Evolutionary conservation across 2,329 filamentous ascomycete genomes (phyloP).

Genomic region (Colletotrichum sp.): DNA sequence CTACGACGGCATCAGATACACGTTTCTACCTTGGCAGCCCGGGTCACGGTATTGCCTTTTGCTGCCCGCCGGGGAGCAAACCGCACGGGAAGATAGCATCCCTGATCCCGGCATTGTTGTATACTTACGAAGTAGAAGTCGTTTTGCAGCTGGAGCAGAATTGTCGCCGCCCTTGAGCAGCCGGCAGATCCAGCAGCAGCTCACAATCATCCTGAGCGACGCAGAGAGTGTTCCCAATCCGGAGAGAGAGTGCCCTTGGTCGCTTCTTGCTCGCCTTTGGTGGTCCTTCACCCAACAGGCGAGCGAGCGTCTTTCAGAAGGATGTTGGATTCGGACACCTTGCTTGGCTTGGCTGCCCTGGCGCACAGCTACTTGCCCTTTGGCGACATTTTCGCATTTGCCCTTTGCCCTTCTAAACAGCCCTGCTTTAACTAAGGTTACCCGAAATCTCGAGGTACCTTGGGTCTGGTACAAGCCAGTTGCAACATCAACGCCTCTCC

Average conservation of each 20-base stretch:
- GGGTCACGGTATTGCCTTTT: neutral
- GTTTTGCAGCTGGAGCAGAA: neutral
- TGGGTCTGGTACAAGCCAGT: neutral
- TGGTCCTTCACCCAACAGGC: neutral
- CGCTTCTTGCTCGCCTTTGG: neutral
- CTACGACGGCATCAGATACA: neutral
- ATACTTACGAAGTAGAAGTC: neutral
- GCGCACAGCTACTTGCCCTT: neutral
- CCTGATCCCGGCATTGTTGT: neutral
- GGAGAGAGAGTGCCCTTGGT: neutral
- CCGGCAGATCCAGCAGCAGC: neutral
- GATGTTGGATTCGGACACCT: neutral
- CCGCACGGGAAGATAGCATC: neutral
- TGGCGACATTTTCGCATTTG: neutral
- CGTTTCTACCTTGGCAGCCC: neutral
- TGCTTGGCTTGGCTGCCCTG: neutral
- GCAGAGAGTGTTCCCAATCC: neutral
- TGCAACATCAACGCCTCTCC: slow-evolving; percentile 18
- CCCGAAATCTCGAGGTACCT: neutral
- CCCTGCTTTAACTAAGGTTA: neutral
- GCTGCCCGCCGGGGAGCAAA: neutral
- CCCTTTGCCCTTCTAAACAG: neutral
- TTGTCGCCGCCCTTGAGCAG: neutral
- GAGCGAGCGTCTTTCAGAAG: neutral
- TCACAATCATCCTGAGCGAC: neutral